Base-by-base conservation (phyloP, 768 basidiomycete species). In the Boletus sp. region DNA sequence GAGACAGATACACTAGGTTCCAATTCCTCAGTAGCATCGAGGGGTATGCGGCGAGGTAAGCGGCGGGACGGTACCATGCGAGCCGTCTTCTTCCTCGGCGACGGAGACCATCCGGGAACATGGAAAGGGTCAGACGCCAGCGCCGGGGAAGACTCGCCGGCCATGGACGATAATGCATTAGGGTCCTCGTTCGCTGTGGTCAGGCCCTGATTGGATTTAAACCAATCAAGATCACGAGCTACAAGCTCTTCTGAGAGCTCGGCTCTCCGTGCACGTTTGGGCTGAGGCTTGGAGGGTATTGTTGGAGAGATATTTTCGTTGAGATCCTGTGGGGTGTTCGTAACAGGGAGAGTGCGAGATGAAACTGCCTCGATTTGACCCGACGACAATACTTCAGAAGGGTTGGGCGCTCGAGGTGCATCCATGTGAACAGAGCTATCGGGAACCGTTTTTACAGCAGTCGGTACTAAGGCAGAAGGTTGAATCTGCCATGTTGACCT, bases 201-300 rank as follows among this genome's bases (percentile, higher is more conserved):
- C 6, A 15, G 5, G 7, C 11, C 40, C 29, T 60, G 71, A 20
- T 55, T 58, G 0, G 63, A 53, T 42, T 62, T 72, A 29, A 63
- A 73, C 64, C 67, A 72, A 41, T 71, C 64, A 39, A 72, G 59
- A 40, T 72, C 71, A 37, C 70, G 71, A 14, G 69, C 64, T 35
- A 64, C 44, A 14, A 73, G 57, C 9, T 59, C 60, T 17, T 67
- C 65, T 7, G 63, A 33, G 32, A 72, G 57, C 20, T 67, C 65
- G 4, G 61, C 54, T 56, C 49, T 61, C 37, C 61, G 59, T 32
- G 37, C 32, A 28, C 71, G 70, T 45, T 62, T 72, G 12, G 72
- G 71, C 4, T 72, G 66, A 39, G 64, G 72, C 20, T 61, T 71
- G 14, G 49, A 30, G 7, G 50, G 12, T 33, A 52, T 35, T 7